Conservation (phyloP, 768 basidiomycete genomes). For the Amanita rubescens region DNA sequence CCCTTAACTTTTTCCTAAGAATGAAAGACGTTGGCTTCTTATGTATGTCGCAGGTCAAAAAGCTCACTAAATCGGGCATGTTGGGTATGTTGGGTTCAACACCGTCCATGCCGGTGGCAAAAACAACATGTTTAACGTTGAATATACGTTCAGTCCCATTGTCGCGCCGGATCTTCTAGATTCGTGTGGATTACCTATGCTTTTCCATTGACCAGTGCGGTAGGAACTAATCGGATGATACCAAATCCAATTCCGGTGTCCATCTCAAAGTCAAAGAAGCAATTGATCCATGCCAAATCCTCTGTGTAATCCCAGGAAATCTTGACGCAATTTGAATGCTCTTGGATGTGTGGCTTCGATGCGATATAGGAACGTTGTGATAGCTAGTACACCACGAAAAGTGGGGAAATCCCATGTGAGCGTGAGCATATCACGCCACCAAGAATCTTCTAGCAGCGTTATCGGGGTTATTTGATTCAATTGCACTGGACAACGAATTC, state of each 20-base stretch:
- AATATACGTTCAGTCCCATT: slow-evolving; percentile 28
- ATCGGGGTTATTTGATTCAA: slow-evolving; percentile 12
- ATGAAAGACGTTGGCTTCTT: not conserved
- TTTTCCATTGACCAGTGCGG: slow-evolving; percentile 35
- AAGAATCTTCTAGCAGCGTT: slow-evolving; percentile 16
- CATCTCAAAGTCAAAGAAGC: slow-evolving; percentile 39
- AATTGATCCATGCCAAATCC: slow-evolving; percentile 40
- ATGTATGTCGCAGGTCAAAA: not conserved
- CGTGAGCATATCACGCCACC: slow-evolving; percentile 46
- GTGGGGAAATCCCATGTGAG: slow-evolving; percentile 51
- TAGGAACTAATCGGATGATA: slow-evolving; percentile 38
- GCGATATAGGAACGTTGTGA: slow-evolving; percentile 32
- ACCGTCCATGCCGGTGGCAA: slow-evolving; percentile 49
- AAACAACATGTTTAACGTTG: slow-evolving; percentile 45
- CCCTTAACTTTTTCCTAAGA: slow-evolving; percentile 40
- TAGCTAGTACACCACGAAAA: slow-evolving; percentile 27
- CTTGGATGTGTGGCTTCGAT: slow-evolving; percentile 20
- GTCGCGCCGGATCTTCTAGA: slow-evolving; percentile 32
- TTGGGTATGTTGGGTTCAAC: slow-evolving; percentile 37
- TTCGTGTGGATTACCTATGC: slow-evolving; percentile 45
- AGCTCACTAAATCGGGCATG: slow-evolving; percentile 32
- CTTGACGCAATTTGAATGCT: slow-evolving; percentile 24
- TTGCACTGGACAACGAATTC: slow-evolving; percentile 11
- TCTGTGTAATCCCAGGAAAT: slow-evolving; percentile 20
- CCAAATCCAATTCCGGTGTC: slow-evolving; percentile 34